These are phyloP conservation scores for Rubroboletus satanas DNA, from an alignment of 768 basidiomycete species.

Conservation along the genomic window DNA sequence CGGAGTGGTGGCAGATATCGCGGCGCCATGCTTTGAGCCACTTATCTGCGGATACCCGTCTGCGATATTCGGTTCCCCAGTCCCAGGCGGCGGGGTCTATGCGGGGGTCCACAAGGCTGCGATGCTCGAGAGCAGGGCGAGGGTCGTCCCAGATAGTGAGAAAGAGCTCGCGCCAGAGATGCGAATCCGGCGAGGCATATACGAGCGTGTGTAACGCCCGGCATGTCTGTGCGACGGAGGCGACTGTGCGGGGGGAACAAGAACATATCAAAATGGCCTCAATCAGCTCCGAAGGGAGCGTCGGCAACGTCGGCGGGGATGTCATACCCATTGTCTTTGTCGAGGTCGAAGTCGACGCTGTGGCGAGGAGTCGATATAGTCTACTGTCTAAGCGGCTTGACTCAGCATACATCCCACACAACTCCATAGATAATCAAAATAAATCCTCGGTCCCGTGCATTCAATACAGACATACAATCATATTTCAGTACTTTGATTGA, in stretches of 20 bases:
- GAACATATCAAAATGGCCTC: constrained; percentile 35
- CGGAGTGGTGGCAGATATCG: constrained; percentile 6
- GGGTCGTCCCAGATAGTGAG: constrained; percentile 51
- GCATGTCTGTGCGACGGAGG: constrained; percentile 37
- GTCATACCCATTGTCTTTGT: background rate
- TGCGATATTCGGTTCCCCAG: constrained; percentile 25
- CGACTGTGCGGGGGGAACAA: constrained; percentile 31
- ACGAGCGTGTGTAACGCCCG: constrained; percentile 34
- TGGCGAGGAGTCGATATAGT: background rate
- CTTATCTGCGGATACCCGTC: constrained; percentile 20
- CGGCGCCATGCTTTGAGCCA: constrained; percentile 25
- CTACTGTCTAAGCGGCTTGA: background rate
- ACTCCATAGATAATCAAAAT: background rate
- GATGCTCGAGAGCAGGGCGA: constrained; percentile 30
- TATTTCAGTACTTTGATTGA: background rate
- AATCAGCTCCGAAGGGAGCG: constrained; percentile 40
- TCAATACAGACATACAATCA: background rate
- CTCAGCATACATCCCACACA: background rate
- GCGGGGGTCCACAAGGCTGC: constrained; percentile 25
- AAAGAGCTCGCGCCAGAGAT: constrained; percentile 49
- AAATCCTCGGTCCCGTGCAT: background rate
- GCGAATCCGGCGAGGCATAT: constrained; percentile 31
- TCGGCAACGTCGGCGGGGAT: background rate
- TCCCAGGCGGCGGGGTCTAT: constrained; percentile 16
- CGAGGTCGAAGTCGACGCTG: background rate